Percentiles rank a stretch among this genome's conserved stretches.
Conservation (phyloP, 1,139 yeast genomes). For the Suzukiozyma palmioleophila region DNA sequence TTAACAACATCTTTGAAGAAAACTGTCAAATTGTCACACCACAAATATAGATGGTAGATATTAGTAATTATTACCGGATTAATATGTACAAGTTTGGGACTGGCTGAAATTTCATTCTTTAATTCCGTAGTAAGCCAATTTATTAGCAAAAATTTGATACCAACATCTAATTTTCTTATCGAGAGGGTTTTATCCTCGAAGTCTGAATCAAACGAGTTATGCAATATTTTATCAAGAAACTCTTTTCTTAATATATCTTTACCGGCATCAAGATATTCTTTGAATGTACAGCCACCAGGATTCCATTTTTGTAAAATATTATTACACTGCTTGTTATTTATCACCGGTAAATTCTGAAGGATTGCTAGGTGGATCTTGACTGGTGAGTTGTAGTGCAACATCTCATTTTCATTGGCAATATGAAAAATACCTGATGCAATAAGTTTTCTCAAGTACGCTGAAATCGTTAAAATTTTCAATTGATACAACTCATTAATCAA, state of each 20-base stretch:
- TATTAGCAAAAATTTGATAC: constrained; percentile 38
- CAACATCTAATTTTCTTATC: constrained; percentile 21
- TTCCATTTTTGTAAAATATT: constrained; percentile 44
- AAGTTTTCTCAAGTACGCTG: constrained; percentile 68
- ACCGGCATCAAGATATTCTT: constrained; percentile 26
- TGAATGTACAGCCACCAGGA: constrained; percentile 28
- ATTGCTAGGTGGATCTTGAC: constrained; percentile 45
- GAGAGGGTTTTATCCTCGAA: constrained; percentile 13
- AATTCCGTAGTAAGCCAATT: constrained; percentile 43
- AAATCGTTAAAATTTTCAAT: constrained; percentile 49
- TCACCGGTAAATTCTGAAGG: constrained; percentile 50
- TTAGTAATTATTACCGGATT: constrained; percentile 28
- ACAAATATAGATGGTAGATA: constrained; percentile 29
- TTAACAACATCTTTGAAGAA: constrained; percentile 40
- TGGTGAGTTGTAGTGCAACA: constrained; percentile 13
- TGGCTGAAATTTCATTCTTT: constrained; percentile 23
- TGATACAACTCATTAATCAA: constrained; percentile 54
- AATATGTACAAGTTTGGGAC: constrained; percentile 36
- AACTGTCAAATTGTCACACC: constrained; percentile 35
- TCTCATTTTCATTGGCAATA: constrained; percentile 20
- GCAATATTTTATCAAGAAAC: constrained; percentile 20
- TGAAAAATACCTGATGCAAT: constrained; percentile 83
- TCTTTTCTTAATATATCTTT: constrained; percentile 20
- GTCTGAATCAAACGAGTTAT: constrained; percentile 11
- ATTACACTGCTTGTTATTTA: constrained; percentile 48